Evolutionary conservation across 2,329 filamentous ascomycete genomes (phyloP), one percentile per base, ranked within the genome.

Genomic region (Clonostachys sp.): DNA sequence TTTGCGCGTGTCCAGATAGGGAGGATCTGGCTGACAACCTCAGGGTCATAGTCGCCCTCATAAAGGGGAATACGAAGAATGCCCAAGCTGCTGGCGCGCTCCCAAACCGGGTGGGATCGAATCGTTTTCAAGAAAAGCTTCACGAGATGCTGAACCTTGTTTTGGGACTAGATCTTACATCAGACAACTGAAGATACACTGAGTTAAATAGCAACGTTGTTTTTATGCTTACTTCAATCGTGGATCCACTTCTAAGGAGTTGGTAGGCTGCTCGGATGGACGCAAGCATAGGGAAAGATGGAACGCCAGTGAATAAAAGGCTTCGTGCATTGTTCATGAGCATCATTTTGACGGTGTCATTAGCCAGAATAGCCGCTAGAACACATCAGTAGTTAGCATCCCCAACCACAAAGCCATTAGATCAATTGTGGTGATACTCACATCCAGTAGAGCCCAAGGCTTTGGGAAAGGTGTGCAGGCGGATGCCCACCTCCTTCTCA

Each of bases 401-500:
- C 6, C 13, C 16, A 16, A 39, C 20, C 20, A 4, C 5, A 24
- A 24, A 24, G 20, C 5, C 13, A 14, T 14, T 6, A 7, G 20
- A 24, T 7, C 20, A 24, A 5, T 24, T 24, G 20, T 24, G 6
- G 20, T 7, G 6, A 13, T 6, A 14, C 30, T 45, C 17, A 45
- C 43, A 30, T 16, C 43, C 43, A 18, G 43, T 16, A 16, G 12
- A 35, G 13, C 6, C 74, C 20, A 81, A 51, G 1, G 75, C 74
- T 55, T 83, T 81, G 12, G 74, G 71, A 59, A 71, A 80, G 0
- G 73, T 77, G 54, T 81, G 75, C 6, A 78, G 57, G 6, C 67
- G 58, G 34, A 74, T 67, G 36, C 75, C 75, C 53, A 76, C 73
- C 12, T 71, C 62, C 12, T 72, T 64, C 50, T 81, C 67, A 0